These are phyloP conservation scores for Bipolaris sorokiniana DNA, from an alignment of 2,329 filamentous ascomycete genomes.

Conservation along the genomic window DNA sequence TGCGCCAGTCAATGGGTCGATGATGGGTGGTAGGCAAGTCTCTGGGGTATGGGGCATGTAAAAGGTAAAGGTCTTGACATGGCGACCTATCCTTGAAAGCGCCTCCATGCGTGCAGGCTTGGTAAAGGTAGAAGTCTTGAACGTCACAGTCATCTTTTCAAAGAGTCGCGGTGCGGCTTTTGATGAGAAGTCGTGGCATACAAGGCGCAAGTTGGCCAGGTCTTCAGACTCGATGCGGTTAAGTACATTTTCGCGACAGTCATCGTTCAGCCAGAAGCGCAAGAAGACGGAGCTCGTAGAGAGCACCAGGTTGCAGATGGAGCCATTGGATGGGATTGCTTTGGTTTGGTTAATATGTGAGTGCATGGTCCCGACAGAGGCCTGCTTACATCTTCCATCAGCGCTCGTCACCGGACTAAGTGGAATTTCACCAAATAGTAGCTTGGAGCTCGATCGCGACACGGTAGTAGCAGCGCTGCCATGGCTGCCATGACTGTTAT, in stretches of 20 bases:
- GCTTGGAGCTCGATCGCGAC: conserved; percentile 48
- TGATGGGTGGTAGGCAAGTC: conserved; percentile 82
- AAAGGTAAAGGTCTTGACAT: conserved; percentile 80
- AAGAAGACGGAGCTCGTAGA: conserved; percentile 57
- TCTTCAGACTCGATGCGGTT: conserved; percentile 51
- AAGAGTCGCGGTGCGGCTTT: conserved; percentile 74
- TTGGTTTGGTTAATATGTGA: conserved; percentile 27
- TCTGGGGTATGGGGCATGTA: conserved; percentile 75
- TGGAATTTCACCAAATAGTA: conserved; percentile 59
- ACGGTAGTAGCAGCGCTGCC: conserved; percentile 40
- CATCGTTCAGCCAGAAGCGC: conserved; percentile 57
- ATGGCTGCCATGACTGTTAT: conserved; percentile 45
- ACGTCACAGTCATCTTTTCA: conserved; percentile 70
- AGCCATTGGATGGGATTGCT: conserved; percentile 55
- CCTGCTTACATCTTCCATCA: conserved; percentile 46
- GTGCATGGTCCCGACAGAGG: conserved; percentile 6
- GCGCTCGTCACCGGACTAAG: conserved; percentile 49
- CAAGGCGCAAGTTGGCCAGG: conserved; percentile 63
- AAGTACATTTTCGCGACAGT: conserved; percentile 54
- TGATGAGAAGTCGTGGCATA: conserved; percentile 73
- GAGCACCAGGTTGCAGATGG: conserved; percentile 57
- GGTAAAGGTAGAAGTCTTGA: conserved; percentile 77
- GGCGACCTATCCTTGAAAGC: conserved; percentile 75
- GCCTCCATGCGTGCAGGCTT: conserved; percentile 74
- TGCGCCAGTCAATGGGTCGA: conserved; percentile 76